A percentile compares a stretch with the other conserved stretches of the same genome.
Evolutionary conservation across 345 rosid genomes (phyloP).

Genomic region (Acer saccharum): DNA sequence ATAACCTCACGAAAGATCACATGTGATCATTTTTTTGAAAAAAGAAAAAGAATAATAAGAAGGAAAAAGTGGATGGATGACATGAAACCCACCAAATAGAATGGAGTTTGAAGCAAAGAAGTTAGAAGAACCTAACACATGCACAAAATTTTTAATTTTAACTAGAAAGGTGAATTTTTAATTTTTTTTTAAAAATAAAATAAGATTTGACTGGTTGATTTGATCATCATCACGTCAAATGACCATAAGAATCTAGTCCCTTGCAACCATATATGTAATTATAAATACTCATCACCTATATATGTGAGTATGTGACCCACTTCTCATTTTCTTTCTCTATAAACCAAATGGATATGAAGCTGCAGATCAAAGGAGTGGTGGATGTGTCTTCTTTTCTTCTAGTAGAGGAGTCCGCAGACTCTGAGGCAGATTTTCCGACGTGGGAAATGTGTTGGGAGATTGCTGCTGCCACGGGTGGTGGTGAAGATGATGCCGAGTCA

Average conservation of each 20-base stretch:
- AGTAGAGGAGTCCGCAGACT: slow-evolving; percentile 54
- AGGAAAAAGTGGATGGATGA: slow-evolving; percentile 25
- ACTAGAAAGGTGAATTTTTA: not conserved
- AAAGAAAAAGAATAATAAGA: no score
- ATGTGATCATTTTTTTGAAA: no score
- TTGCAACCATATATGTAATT: not conserved
- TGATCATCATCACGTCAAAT: slow-evolving; percentile 16
- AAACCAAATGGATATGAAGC: slow-evolving; percentile 27
- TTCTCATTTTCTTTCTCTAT: not conserved
- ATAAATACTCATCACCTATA: not conserved
- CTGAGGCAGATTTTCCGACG: slow-evolving; percentile 34
- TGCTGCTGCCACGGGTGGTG: slow-evolving; percentile 13
- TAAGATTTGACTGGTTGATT: not conserved
- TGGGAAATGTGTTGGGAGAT: slow-evolving; percentile 6
- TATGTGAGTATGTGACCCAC: no score
- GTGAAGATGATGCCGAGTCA: slow-evolving; percentile 51
- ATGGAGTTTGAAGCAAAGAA: slow-evolving; percentile 30
- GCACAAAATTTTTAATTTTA: not conserved
- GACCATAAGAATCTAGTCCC: slow-evolving; percentile 3
- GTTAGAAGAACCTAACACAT: slow-evolving; percentile 19
- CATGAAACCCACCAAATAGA: slow-evolving; percentile 39
- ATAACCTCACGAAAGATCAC: no score
- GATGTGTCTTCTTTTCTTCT: slow-evolving; percentile 51
- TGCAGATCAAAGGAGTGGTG: slow-evolving; percentile 1
- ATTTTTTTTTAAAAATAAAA: not conserved